Evolutionary conservation across 148 eudicot genomes (phyloP).

Genomic region (Tetragonia tetragonoides): DNA sequence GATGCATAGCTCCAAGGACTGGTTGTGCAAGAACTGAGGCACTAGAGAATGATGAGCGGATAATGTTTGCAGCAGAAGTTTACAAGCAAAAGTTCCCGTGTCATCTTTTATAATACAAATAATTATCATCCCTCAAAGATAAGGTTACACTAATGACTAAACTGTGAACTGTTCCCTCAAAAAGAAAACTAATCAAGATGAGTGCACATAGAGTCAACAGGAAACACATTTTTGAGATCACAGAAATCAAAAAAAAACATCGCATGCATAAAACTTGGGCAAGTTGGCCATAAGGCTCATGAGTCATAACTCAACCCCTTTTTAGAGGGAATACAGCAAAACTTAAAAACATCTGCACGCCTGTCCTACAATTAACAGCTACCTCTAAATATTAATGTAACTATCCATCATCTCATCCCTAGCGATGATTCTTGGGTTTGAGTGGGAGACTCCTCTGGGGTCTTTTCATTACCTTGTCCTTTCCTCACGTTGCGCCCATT

Average conservation of each 20-base stretch:
- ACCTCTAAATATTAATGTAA: neutral
- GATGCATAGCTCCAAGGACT: constrained; percentile 4
- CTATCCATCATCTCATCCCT: neutral
- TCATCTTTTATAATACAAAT: neutral
- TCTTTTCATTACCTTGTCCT: too few relatives aligned
- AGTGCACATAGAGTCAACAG: neutral
- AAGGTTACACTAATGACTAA: neutral
- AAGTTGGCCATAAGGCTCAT: neutral
- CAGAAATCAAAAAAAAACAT: neutral
- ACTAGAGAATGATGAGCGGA: neutral
- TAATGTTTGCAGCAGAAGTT: constrained; percentile 1
- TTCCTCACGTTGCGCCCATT: too few relatives aligned
- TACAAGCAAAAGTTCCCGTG: neutral
- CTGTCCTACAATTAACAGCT: neutral
- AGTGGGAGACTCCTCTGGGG: too few relatives aligned
- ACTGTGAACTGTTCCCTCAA: neutral
- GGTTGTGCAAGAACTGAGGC: neutral
- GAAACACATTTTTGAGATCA: neutral
- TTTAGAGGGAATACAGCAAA: neutral
- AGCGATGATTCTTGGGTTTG: too few relatives aligned
- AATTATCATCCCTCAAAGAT: constrained; percentile 8
- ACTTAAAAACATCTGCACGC: neutral
- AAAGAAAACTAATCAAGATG: neutral
- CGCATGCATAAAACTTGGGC: neutral
- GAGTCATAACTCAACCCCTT: neutral